Base-by-base conservation (phyloP, 2,329 filamentous ascomycete species). In the Botrytis fragariae region DNA sequence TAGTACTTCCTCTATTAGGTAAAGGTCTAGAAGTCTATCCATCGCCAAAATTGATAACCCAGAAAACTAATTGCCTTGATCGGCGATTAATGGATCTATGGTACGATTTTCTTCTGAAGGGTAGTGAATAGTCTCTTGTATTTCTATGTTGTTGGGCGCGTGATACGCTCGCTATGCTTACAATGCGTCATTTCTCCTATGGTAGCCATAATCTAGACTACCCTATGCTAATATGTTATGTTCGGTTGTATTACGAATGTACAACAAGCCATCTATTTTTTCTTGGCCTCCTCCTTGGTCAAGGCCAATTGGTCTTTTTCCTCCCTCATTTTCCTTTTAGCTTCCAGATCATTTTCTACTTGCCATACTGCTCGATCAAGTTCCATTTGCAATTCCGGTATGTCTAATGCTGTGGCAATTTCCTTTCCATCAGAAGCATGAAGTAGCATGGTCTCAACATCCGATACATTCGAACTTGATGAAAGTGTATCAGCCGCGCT, bases 291-390 rank as follows among this genome's bases (percentile, higher is more conserved):
- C 18, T 69, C 32, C 35, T 77, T 75, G 10, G 74, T 75, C 20
- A 68, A 35, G 51, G 76, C 74, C 64, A 79, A 32, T 16, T 76
- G 54, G 42, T 75, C 71, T 54, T 78, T 77, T 69, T 80, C 77
- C 35, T 78, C 75, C 64, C 73, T 71, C 14, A 76, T 61, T 62
- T 80, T 76, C 57, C 79, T 75, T 67, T 80, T 76, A 14, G 72
- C 74, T 57, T 78, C 74, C 61, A 82, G 70, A 35, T 76, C 75
- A 68, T 78, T 84, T 77, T 90, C 86, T 3, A 95, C 90, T 82
- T 95, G 93, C 85, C 90, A 90, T 74, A 94, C 89, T 8, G 93
- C 93, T 61, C 93, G 85, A 79, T 95, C 92, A 0, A 94, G 85
- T 80, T 95, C 93, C 25, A 91, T 84, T 72, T 90, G 89, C 39